Percentiles rank a stretch among this genome's conserved stretches.
Evolutionary conservation across 768 basidiomycete species (phyloP).

Genomic region (Cystobasidium onofrii): DNA sequence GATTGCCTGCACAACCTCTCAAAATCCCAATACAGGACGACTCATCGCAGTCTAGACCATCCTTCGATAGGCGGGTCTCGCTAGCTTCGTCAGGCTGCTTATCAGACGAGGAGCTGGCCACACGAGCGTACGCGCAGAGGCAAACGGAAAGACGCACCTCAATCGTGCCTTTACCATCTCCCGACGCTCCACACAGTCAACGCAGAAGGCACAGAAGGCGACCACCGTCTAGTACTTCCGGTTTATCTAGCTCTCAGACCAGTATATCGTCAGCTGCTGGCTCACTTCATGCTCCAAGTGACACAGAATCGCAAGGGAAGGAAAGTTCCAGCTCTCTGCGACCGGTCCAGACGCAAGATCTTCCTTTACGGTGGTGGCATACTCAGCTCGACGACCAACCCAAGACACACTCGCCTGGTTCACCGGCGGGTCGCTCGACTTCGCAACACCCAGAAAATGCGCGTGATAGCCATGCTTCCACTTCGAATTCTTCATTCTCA

Average conservation of each 20-base stretch:
- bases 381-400: neutral
- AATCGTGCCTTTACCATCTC: neutral
- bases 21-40: neutral
- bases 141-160: neutral
- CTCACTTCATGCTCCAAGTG: neutral
- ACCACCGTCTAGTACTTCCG: neutral
- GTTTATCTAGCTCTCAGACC: neutral
- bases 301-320: neutral
- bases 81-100: neutral
- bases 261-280: neutral
- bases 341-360: neutral
- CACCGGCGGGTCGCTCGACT: neutral
- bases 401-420: too few relatives aligned
- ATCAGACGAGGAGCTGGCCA: neutral
- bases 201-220: neutral
- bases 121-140: neutral
- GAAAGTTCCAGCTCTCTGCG: neutral
- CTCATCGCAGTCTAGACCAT: neutral
- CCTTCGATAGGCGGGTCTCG: neutral
- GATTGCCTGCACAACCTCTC: neutral
- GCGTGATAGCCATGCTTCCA: conserved; percentile 1
- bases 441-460: neutral
- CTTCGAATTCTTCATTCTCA: neutral
- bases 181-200: neutral
- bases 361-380: neutral